Conservation (phyloP, 805 yeast genomes). For the Teunomyces lycoperdinae region DNA sequence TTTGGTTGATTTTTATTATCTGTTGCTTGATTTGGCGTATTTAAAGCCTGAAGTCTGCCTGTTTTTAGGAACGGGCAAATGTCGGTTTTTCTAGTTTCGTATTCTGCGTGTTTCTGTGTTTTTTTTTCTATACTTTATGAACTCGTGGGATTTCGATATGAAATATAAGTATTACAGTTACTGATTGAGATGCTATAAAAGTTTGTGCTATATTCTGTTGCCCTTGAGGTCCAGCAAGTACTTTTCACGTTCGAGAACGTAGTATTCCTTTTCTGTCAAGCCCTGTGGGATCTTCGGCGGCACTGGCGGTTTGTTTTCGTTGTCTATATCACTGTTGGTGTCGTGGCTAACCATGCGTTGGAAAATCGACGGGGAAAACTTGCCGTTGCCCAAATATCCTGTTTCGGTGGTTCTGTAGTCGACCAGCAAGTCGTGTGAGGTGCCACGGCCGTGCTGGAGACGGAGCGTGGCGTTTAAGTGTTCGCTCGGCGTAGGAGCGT, state of each 20-base stretch:
- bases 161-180: neutral
- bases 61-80: too few species aligned
- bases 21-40: neutral
- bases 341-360: slow-evolving; percentile 11
- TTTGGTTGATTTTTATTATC: neutral
- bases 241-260: slow-evolving; percentile 38
- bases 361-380: slow-evolving; percentile 14
- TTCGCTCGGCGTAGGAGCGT: slow-evolving; percentile 50
- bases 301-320: slow-evolving; percentile 32
- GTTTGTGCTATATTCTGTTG: slow-evolving; percentile 15
- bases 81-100: neutral
- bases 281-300: slow-evolving; percentile 47
- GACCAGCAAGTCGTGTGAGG: slow-evolving; percentile 16
- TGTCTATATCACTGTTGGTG: slow-evolving; percentile 4
- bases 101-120: neutral
- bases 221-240: slow-evolving; percentile 40
- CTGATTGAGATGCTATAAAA: neutral
- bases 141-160: slow-evolving; percentile 3
- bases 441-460: slow-evolving; percentile 19
- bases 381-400: slow-evolving; percentile 43
- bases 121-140: neutral
- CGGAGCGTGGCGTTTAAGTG: slow-evolving; percentile 24
- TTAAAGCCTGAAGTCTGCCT: neutral
- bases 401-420: slow-evolving; percentile 31
- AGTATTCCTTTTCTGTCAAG: slow-evolving; percentile 40